phyloP scores from a whole-genome alignment of 345 rosid genomes.

The Populus davidiana region DNA sequence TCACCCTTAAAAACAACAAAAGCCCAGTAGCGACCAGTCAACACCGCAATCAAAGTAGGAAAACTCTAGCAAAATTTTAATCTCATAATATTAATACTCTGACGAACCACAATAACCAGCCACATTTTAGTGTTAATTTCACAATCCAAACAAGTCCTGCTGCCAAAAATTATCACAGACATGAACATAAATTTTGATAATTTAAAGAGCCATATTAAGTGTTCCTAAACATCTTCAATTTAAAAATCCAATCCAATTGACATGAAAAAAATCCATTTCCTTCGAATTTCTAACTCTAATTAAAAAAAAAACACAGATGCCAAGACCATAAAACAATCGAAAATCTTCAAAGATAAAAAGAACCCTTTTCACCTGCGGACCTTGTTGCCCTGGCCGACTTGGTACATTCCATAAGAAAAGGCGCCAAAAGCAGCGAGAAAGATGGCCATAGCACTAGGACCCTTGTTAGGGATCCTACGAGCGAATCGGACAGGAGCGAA shows the following conservation, averaged over 20 bases:
- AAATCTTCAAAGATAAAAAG: not conserved
- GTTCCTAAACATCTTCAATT: not conserved
- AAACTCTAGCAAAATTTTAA: not conserved
- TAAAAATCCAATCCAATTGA: not conserved
- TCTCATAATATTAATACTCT: not conserved
- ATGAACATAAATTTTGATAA: not conserved
- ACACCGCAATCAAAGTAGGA: not conserved
- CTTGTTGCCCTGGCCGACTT: conserved; percentile 96
- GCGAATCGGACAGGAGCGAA: conserved; percentile 87
- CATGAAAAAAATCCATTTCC: not conserved
- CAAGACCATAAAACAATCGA: not conserved
- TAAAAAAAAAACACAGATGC: not conserved
- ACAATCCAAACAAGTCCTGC: not conserved
- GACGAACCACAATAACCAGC: not conserved
- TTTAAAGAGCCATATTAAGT: not conserved
- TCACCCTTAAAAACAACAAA: not conserved
- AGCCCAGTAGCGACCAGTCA: not conserved
- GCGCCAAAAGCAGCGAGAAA: conserved; percentile 76
- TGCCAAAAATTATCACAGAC: not conserved
- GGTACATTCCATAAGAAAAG: conserved; percentile 96
- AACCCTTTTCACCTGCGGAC: conserved; percentile 57
- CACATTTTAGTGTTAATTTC: not conserved
- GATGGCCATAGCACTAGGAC: conserved; percentile 93
- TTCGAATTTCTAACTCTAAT: not conserved
- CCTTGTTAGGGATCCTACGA: conserved; percentile 89